Conservation (phyloP, 345 rosid species). For the Hibiscus syriacus region DNA sequence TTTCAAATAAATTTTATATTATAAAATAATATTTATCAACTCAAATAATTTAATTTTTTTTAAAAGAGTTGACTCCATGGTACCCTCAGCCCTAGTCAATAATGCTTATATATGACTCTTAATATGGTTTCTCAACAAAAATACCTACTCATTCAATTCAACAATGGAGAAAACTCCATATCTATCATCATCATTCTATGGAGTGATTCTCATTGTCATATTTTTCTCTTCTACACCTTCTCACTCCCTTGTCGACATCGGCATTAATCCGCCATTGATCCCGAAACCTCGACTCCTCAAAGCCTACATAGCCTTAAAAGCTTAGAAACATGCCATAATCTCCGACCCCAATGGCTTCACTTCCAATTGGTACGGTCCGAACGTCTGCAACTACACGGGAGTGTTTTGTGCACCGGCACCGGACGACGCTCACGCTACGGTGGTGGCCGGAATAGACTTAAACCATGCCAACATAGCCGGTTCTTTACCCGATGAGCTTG, state of each 20-base stretch:
- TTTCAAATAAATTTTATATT: too few species aligned
- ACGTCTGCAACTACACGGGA: slow-evolving; percentile 84
- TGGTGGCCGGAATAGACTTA: slow-evolving; percentile 83
- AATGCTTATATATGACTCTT: slow-evolving; percentile 1
- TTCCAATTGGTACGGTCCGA: slow-evolving; percentile 63
- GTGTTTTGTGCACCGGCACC: slow-evolving; percentile 71
- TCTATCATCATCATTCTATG: slow-evolving; percentile 10
- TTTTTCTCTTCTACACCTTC: slow-evolving; percentile 18
- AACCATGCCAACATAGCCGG: slow-evolving; percentile 72
- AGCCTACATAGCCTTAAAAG: slow-evolving; percentile 68
- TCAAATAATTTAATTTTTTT: too few species aligned
- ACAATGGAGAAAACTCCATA: slow-evolving; percentile 16
- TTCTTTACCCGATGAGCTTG: slow-evolving; percentile 52
- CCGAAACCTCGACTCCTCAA: slow-evolving; percentile 56
- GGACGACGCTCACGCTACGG: slow-evolving; percentile 36
- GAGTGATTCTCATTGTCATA: slow-evolving; percentile 9
- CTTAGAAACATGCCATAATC: slow-evolving; percentile 60
- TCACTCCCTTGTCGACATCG: background rate
- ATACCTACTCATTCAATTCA: background rate
- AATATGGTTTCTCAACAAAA: background rate
- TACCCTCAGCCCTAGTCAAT: too few species aligned
- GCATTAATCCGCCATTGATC: slow-evolving; percentile 17
- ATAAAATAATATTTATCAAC: too few species aligned
- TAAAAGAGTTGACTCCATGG: too few species aligned
- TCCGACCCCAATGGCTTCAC: slow-evolving; percentile 67